Percentiles rank a stretch among this genome's conserved stretches.
Evolutionary conservation across 2,329 filamentous ascomycete species (phyloP).

Genomic region (Leptosphaerulina australis): DNA sequence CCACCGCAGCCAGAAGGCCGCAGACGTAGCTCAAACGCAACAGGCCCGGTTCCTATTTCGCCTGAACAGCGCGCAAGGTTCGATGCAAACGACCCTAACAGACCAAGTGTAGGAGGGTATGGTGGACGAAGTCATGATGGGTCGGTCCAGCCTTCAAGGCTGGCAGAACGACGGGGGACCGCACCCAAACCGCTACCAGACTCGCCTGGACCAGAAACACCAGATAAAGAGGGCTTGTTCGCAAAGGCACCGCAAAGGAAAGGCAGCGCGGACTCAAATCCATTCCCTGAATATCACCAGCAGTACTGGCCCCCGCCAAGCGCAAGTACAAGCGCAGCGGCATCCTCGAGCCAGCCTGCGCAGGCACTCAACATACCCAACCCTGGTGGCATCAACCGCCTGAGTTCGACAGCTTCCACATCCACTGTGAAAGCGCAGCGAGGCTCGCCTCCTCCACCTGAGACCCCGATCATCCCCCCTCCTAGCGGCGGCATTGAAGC

Average conservation of each 20-base stretch:
- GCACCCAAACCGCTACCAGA: conserved; percentile 82
- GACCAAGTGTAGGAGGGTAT: conserved; percentile 56
- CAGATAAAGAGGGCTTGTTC: conserved; percentile 80
- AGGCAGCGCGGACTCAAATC: conserved; percentile 42
- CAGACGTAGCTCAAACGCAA: conserved; percentile 40
- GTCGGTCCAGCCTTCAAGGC: conserved; percentile 59
- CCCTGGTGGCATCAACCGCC: conserved; percentile 62
- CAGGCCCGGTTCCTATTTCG: conserved; percentile 37
- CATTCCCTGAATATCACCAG: conserved; percentile 62
- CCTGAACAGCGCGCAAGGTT: conserved; percentile 51
- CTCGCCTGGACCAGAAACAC: conserved; percentile 76
- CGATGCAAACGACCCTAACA: conserved; percentile 56
- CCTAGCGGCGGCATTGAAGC: conserved; percentile 85
- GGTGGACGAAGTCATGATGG: conserved; percentile 43
- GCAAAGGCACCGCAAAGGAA: conserved; percentile 62
- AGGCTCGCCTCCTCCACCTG: conserved; percentile 91
- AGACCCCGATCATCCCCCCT: conserved; percentile 82
- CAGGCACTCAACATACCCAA: conserved; percentile 58
- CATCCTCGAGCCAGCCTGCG: conserved; percentile 32
- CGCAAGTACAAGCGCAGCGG: conserved; percentile 15
- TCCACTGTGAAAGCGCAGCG: conserved; percentile 91
- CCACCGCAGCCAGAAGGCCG: conserved; percentile 38
- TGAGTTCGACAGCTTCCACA: conserved; percentile 85
- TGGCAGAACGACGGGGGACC: conserved; percentile 84
- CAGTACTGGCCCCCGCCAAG: conserved; percentile 64